A percentile compares a stretch with the other conserved stretches of the same genome.
Conservation (phyloP, 2,329 filamentous ascomycete genomes). For the Pseudocercospora musae region DNA sequence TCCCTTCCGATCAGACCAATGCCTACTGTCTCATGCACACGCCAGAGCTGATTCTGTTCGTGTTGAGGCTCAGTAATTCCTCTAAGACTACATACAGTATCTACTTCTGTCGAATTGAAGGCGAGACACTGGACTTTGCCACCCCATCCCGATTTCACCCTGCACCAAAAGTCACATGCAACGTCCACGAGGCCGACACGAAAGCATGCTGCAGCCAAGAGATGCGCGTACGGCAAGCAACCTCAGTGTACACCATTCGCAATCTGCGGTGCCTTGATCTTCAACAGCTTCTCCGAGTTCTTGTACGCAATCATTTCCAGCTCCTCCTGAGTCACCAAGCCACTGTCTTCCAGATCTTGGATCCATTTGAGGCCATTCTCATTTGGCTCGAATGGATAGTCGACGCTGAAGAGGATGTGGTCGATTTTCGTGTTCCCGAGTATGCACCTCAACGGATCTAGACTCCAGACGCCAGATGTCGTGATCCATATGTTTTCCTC, state of each 20-base stretch:
- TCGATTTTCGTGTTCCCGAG: conserved; percentile 42
- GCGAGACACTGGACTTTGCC: neutral
- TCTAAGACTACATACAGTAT: neutral
- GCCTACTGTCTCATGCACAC: neutral
- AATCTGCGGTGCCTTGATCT: conserved; percentile 30
- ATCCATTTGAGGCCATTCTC: conserved; percentile 52
- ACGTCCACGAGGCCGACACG: neutral
- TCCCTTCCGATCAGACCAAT: neutral
- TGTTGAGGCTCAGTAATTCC: neutral
- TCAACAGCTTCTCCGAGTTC: conserved; percentile 52
- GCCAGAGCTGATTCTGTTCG: neutral
- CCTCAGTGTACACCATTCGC: conserved; percentile 7
- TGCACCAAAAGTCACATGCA: neutral
- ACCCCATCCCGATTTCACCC: neutral
- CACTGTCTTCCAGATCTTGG: conserved; percentile 49
- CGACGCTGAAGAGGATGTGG: conserved; percentile 56
- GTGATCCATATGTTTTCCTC: conserved; percentile 58
- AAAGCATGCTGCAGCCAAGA: neutral
- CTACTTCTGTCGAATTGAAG: neutral
- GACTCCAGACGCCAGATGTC: conserved; percentile 54
- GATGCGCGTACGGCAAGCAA: neutral
- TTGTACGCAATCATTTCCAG: conserved; percentile 49
- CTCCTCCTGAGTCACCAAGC: conserved; percentile 50
- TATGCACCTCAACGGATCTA: conserved; percentile 49
- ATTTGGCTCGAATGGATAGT: conserved; percentile 57